phyloP scores from a whole-genome alignment of 2,329 filamentous ascomycete species.

The Fusarium sp. region DNA sequence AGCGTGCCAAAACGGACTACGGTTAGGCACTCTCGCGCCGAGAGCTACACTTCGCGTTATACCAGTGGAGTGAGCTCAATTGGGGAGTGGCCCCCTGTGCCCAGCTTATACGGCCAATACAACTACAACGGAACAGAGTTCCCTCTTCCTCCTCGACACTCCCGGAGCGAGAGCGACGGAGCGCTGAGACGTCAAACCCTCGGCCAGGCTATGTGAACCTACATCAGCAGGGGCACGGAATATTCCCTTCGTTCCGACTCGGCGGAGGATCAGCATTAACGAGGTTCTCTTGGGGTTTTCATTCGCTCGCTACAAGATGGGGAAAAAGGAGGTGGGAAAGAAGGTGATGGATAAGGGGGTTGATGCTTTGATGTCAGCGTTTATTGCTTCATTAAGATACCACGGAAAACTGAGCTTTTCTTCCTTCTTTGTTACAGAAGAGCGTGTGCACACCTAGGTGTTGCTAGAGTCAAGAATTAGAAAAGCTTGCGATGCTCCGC shows the following conservation, averaged over 20 bases:
- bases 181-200: slow-evolving; percentile 20
- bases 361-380: slow-evolving; percentile 40
- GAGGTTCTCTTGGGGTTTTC: slow-evolving; percentile 20
- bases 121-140: slow-evolving; percentile 18
- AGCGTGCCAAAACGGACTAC: slow-evolving; percentile 54
- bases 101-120: slow-evolving; percentile 27
- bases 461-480: slow-evolving; percentile 34
- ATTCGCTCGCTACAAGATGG: slow-evolving; percentile 26
- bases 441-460: slow-evolving; percentile 23
- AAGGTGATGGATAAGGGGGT: slow-evolving; percentile 31
- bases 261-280: slow-evolving; percentile 27
- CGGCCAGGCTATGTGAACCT: slow-evolving; percentile 23
- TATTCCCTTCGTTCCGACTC: slow-evolving; percentile 31
- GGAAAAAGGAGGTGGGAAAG: slow-evolving; percentile 3
- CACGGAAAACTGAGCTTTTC: slow-evolving; percentile 35
- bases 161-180: slow-evolving; percentile 29
- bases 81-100: slow-evolving; percentile 42
- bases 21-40: slow-evolving; percentile 51
- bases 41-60: slow-evolving; percentile 55
- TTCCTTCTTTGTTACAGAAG: slow-evolving; percentile 27
- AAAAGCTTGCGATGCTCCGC: slow-evolving; percentile 37
- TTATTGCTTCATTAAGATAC: slow-evolving; percentile 39
- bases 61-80: slow-evolving; percentile 59
- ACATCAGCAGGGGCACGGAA: slow-evolving; percentile 1
- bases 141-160: slow-evolving; percentile 27